A percentile compares a stretch with the other conserved stretches of the same genome.
Conservation (phyloP, 2,329 filamentous ascomycete species). For the Scedosporium minutisporum region DNA sequence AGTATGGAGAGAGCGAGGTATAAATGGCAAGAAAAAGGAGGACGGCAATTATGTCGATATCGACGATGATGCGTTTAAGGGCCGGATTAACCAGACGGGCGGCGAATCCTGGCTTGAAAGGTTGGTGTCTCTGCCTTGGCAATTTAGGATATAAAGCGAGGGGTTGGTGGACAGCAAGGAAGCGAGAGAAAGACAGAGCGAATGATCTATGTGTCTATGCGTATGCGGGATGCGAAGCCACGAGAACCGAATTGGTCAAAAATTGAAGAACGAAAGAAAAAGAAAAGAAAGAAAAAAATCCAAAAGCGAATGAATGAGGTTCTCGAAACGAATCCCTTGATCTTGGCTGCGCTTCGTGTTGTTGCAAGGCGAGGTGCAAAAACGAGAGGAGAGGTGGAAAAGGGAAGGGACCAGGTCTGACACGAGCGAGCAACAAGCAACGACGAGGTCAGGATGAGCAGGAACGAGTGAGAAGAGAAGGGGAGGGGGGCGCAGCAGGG, state of each 20-base stretch:
- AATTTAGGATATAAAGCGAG: constrained; percentile 4
- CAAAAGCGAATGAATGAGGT: neutral
- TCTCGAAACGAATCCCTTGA: neutral
- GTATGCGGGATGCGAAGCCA: neutral
- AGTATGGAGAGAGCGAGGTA: neutral
- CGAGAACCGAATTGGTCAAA: neutral
- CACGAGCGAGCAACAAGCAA: neutral
- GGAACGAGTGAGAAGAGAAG: neutral
- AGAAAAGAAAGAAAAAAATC: neutral
- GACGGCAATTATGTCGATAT: neutral
- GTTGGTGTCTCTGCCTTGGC: constrained; percentile 1
- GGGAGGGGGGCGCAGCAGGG: too few species aligned
- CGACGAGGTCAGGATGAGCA: neutral
- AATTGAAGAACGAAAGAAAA: neutral
- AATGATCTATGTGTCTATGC: neutral
- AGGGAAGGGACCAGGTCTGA: neutral
- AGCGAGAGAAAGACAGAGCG: neutral
- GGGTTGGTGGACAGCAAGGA: neutral
- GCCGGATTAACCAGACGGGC: neutral
- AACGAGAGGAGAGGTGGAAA: neutral
- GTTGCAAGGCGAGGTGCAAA: neutral
- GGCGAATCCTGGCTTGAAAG: neutral
- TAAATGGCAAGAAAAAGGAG: neutral
- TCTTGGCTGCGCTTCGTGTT: neutral
- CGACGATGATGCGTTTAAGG: neutral